Evolutionary conservation across 495 filamentous ascomycete species (phyloP).

Genomic region (Paragyromitra xinjiangensis): DNA sequence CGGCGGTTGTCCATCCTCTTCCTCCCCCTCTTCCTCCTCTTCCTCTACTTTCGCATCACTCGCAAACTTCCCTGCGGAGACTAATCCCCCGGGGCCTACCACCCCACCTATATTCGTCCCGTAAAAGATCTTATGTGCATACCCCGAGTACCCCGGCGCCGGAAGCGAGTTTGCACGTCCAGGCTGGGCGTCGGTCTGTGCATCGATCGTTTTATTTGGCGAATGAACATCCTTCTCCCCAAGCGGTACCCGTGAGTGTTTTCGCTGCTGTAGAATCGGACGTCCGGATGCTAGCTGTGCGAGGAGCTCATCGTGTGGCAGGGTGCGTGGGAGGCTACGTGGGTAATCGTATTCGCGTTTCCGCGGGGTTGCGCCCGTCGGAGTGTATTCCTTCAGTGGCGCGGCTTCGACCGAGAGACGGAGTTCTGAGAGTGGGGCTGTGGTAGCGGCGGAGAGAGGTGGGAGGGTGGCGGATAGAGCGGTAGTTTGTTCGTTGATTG

Average conservation of each 20-base stretch:
- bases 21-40: conserved; percentile 1
- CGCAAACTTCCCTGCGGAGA: conserved; percentile 19
- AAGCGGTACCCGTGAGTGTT: conserved; percentile 43
- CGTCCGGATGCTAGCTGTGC: conserved; percentile 58
- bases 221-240: conserved; percentile 54
- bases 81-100: conserved; percentile 25
- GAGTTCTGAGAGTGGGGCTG: conserved; percentile 74
- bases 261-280: conserved; percentile 17
- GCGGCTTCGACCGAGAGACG: conserved; percentile 69
- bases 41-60: conserved; percentile 15
- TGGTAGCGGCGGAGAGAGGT: conserved; percentile 68
- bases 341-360: conserved; percentile 80
- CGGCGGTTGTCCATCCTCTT: conserved; percentile 43
- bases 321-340: conserved; percentile 77
- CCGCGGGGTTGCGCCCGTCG: conserved; percentile 86
- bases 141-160: conserved; percentile 24
- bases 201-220: conserved; percentile 46
- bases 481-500: conserved; percentile 61
- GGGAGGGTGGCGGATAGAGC: conserved; percentile 66
- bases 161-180: conserved; percentile 22
- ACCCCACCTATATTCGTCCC: conserved; percentile 43
- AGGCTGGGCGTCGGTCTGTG: conserved; percentile 8
- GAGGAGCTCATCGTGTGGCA: conserved; percentile 72
- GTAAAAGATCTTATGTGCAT: conserved; percentile 41
- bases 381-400: conserved; percentile 75